Conservation (phyloP, 371 early-diverging fungal genomes). For the Quaeritorhiza haematococci region DNA sequence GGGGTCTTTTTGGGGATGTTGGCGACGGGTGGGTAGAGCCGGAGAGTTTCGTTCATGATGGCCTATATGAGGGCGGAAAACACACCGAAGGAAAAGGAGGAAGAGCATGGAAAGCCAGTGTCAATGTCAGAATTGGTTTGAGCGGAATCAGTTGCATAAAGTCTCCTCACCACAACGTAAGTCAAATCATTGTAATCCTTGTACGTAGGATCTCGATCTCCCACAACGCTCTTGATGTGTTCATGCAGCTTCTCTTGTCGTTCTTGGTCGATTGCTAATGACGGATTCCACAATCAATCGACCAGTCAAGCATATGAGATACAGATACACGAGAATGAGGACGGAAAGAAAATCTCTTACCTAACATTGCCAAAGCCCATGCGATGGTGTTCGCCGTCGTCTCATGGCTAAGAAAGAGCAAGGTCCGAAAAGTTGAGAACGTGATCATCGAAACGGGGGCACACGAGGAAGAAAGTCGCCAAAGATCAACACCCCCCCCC, state of each 20-base stretch:
- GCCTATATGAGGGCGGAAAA: slow-evolving; percentile 8
- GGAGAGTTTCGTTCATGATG: slow-evolving; percentile 32
- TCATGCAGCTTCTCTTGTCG: slow-evolving; percentile 18
- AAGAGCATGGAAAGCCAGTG: neutral
- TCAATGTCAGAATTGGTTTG: neutral
- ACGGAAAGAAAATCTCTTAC: neutral
- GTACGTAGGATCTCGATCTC: slow-evolving; percentile 8
- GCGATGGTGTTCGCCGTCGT: slow-evolving; percentile 24
- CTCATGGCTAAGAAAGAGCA: slow-evolving; percentile 6
- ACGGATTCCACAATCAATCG: too few species aligned
- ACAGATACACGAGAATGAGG: neutral
- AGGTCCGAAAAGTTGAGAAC: neutral
- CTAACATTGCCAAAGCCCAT: slow-evolving; percentile 17
- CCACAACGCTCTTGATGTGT: slow-evolving; percentile 11
- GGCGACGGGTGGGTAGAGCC: slow-evolving; percentile 20
- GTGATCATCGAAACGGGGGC: neutral
- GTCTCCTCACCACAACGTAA: slow-evolving; percentile 13
- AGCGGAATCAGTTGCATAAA: too few species aligned
- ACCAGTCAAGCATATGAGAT: too few species aligned
- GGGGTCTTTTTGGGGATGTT: slow-evolving; percentile 22
- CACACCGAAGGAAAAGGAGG: neutral
- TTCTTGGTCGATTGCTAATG: slow-evolving; percentile 12
- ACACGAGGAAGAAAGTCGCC: slow-evolving; percentile 1
- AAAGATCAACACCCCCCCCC: neutral
- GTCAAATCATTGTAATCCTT: slow-evolving; percentile 10